Base-by-base conservation (phyloP, 1,284 basidiomycete genomes). In the Leccinum ponderosum region DNA sequence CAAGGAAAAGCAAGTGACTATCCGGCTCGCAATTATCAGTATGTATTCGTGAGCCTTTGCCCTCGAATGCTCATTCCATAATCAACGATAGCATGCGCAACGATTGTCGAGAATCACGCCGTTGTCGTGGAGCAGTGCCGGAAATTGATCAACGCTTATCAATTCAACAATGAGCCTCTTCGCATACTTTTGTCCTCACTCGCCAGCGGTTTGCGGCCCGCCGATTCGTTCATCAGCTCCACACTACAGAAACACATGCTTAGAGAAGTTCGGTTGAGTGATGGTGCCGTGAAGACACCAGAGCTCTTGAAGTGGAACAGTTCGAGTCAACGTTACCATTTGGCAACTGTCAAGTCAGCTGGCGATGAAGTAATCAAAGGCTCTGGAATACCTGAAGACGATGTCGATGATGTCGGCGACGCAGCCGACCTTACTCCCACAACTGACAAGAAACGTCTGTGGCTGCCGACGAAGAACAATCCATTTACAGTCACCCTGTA, bases 151-250 rank as follows among this genome's bases (percentile, higher is more conserved):
- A 85, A 82, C 17, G 76, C 75, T 1, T 80, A 88, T 71, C 92
- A 90, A 68, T 93, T 89, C 78, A 91, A 91, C 75, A 94, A 91
- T 68, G 93, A 94, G 63, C 88, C 92, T 0, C 75, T 91, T 20
- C 86, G 93, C 4, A 80, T 97, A 42, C 81, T 95, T 27, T 73
- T 90, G 4, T 87, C 88, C 0, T 83, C 84, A 0, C 80, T 96
- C 4, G 85, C 87, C 0, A 87, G 87, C 57, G 90, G 91, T 0
- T 69, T 89, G 7, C 80, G 80, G 29, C 81, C 89, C 5, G 86
- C 87, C 0, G 87, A 91, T 63, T 84, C 87, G 0, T 94, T 94
- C 73, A 87, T 92, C 62, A 84, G 83, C 3, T 83, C 87, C 0
- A 88, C 88, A 0, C 77, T 95, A 3, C 91, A 94, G 64, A 95